phyloP scores from a whole-genome alignment of 1,139 yeast genomes.

The Candida albicans region DNA sequence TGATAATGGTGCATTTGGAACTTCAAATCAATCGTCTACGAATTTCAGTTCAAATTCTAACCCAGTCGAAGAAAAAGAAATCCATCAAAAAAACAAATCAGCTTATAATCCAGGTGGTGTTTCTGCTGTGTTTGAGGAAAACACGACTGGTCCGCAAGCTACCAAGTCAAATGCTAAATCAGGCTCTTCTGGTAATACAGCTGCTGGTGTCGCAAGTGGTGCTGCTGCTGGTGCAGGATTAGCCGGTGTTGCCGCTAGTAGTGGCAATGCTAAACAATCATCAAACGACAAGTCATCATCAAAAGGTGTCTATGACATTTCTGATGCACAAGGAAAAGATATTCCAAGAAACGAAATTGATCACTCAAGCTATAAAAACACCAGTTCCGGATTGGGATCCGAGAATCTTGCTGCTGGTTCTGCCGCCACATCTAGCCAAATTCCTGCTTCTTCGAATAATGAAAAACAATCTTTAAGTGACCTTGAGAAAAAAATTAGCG shows the following conservation, averaged over 20 bases:
- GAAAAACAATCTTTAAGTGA: slow-evolving; percentile 2
- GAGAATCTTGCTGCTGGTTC: background rate
- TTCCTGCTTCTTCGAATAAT: background rate
- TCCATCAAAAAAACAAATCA: slow-evolving; percentile 32
- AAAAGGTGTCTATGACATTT: no score
- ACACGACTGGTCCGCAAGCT: slow-evolving; percentile 1
- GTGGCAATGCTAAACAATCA: background rate
- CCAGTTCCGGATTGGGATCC: background rate
- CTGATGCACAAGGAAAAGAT: no score
- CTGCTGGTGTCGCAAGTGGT: slow-evolving; percentile 5
- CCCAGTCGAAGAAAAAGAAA: slow-evolving; percentile 23
- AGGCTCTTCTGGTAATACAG: slow-evolving; percentile 1
- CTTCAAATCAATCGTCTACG: background rate
- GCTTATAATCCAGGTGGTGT: slow-evolving; percentile 29
- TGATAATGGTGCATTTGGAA: slow-evolving; percentile 6
- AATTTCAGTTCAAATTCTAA: slow-evolving; percentile 1
- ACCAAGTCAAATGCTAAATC: slow-evolving; percentile 2
- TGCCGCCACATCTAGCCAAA: slow-evolving; percentile 2
- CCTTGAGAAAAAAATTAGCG: slow-evolving; percentile 12
- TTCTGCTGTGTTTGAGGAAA: slow-evolving; percentile 16
- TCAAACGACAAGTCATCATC: no score
- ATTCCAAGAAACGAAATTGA: no score
- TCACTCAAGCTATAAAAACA: no score
- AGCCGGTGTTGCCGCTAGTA: slow-evolving; percentile 3
- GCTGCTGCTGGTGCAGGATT: slow-evolving; percentile 6